Base-by-base conservation (phyloP, 2,329 filamentous ascomycete genomes). In the Fusarium sp. region DNA sequence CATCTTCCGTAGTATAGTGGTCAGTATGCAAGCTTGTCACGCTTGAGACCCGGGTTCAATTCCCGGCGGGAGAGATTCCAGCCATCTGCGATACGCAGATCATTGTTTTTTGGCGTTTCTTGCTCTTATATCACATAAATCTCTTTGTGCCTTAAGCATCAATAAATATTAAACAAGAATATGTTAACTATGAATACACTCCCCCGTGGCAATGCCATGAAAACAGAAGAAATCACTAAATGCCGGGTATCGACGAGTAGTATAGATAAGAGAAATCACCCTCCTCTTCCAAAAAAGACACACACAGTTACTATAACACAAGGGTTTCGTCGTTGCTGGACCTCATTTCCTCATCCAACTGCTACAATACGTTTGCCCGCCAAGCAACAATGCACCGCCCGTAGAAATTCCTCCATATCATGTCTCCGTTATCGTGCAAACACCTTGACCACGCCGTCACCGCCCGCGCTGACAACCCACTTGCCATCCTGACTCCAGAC, bases 401-500 rank as follows among this genome's bases (percentile, higher is more conserved):
- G 36, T 40, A 52, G 55, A 31, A 52, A 49, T 22, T 33, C 46
- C 40, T 44, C 45, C 34, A 40, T 56, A 46, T 65, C 62, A 65
- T 58, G 36, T 52, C 47, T 53, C 50, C 61, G 47, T 53, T 62
- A 69, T 51, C 61, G 84, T 57, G 88, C 86, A 83, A 90, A 98
- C 59, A 98, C 94, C 84, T 98, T 98, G 66, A 98, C 95, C 36
- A 97, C 91, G 8, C 96, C 96, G 78, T 99, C 96, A 14, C 96
- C 96, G 40, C 96, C 96, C 38, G 92, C 95, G 74, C 94, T 97
- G 59, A 98, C 93, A 38, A 99, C 94, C 88, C 96, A 96, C 71
- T 94, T 89, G 34, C 95, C 94, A 77, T 99, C 96, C 74, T 94
- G 92, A 77, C 94, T 97, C 96, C 96, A 99, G 19, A 96, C 93